phyloP scores from a whole-genome alignment of 176 grass and related monocot species.

The Eremochloa ophiuroides region DNA sequence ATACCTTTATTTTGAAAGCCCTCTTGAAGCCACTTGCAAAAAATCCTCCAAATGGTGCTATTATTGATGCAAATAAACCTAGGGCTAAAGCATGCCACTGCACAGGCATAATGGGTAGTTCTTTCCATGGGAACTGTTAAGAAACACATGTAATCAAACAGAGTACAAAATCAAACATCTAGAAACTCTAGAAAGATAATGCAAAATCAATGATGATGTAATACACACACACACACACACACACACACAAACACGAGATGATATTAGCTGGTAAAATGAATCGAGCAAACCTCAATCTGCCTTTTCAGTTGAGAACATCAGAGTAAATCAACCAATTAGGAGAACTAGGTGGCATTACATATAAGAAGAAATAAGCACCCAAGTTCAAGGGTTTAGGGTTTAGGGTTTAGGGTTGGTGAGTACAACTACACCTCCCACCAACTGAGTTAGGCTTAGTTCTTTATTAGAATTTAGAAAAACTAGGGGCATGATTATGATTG shows the following conservation, averaged over 20 bases:
- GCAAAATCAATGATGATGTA: neutral
- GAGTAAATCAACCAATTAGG: neutral
- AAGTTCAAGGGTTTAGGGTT: too few relatives aligned
- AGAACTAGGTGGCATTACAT: neutral
- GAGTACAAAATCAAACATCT: constrained; percentile 6
- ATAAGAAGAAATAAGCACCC: neutral
- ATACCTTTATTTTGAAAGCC: constrained; percentile 97
- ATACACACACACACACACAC: too few relatives aligned
- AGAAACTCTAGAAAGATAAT: constrained; percentile 3
- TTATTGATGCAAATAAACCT: constrained; percentile 98
- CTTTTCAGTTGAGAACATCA: neutral
- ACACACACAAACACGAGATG: too few relatives aligned
- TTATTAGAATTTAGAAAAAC: neutral
- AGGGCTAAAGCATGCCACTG: constrained; percentile 96
- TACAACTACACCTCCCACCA: neutral
- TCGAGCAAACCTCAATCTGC: neutral
- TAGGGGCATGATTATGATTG: neutral
- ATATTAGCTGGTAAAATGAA: neutral
- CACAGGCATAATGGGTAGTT: constrained; percentile 79
- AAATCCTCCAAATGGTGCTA: constrained; percentile 99
- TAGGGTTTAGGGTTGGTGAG: too few relatives aligned
- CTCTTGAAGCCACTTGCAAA: constrained; percentile 98
- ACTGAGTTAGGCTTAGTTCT: neutral
- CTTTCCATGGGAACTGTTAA: constrained; percentile 87
- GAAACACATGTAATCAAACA: constrained; percentile 24